These are phyloP conservation scores for Penicilliopsis zonata DNA, from an alignment of 495 filamentous ascomycete species.

Conservation along the genomic window DNA sequence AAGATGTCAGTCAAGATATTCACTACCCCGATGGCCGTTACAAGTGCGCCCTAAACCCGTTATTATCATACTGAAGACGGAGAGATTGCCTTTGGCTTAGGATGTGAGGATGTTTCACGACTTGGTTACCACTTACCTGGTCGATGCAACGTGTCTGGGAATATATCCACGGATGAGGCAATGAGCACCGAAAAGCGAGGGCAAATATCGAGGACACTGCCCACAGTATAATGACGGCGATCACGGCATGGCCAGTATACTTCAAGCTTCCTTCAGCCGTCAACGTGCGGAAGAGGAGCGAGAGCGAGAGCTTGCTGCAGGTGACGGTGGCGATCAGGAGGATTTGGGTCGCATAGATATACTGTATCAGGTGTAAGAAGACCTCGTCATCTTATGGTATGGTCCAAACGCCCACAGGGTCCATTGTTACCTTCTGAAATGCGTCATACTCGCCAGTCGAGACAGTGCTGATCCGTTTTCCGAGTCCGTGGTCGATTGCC, in stretches of 20 bases:
- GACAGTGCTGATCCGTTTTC: constrained; percentile 8
- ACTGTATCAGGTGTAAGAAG: constrained; percentile 8
- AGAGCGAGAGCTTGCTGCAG: constrained; percentile 12
- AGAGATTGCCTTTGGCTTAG: no score
- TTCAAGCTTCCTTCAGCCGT: constrained; percentile 7
- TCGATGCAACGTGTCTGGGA: constrained; percentile 8
- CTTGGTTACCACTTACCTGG: constrained; percentile 6
- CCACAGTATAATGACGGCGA: constrained; percentile 13
- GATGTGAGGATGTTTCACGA: not conserved
- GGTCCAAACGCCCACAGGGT: not conserved
- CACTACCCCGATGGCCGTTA: constrained; percentile 9
- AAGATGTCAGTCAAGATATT: constrained; percentile 16
- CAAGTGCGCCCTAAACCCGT: constrained; percentile 12
- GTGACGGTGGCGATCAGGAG: constrained; percentile 12
- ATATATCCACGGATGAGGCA: constrained; percentile 15
- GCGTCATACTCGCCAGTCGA: constrained; percentile 1
- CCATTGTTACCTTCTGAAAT: constrained; percentile 10
- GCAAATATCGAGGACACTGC: constrained; percentile 13
- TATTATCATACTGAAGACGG: no score
- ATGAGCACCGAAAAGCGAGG: constrained; percentile 11
- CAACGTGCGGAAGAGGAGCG: constrained; percentile 12
- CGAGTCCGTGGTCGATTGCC: constrained; percentile 15
- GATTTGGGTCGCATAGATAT: constrained; percentile 19
- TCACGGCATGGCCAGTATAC: constrained; percentile 8
- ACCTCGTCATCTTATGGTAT: not conserved